Evolutionary conservation across 495 filamentous ascomycete species (phyloP), one percentile per base, ranked within the genome.

Genomic region (Hypoxylon cercidicola): DNA sequence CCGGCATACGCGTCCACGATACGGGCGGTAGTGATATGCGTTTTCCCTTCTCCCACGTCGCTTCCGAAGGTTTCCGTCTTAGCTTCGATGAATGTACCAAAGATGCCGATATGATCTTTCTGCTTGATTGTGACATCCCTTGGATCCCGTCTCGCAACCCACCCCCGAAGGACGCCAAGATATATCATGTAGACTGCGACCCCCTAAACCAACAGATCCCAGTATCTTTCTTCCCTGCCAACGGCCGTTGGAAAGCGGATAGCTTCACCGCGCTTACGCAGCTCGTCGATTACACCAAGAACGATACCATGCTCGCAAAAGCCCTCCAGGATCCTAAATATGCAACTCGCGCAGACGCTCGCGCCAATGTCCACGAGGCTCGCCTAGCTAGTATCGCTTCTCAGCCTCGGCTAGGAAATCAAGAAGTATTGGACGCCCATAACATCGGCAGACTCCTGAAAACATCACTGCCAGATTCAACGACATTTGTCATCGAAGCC

Each of bases 21-120:
- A 90, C 88, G 1, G 87, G 87, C 13, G 90, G 89, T 16, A 86
- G 87, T 64, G 90, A 93, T 72, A 85, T 93, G 88, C 90, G 88
- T 68, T 93, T 93, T 72, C 90, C 90, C 2, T 85, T 82, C 4
- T 75, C 87, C 37, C 88, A 91, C 62, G 79, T 81, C 0, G 86
- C 78, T 6, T 90, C 82, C 62, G 72, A 91, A 30, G 87, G 90
- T 4, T 69, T 90, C 49, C 82, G 83, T 25, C 91, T 87, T 57
- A 87, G 88, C 6, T 75, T 82, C 0, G 87, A 92, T 48, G 88
- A 90, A 3, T 76, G 77, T 16, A 88, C 90, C 55, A 80, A 77
- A 47, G 85, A 85, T 5, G 88, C 90, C 0, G 90, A 93, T 64
- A 77, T 91, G n/a, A 91, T 93, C 53, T 66, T 93, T 15, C 80